Evolutionary conservation across 805 yeast species (phyloP), one percentile per base, ranked within the genome.

Genomic region (Spathaspora hagerdaliae): DNA sequence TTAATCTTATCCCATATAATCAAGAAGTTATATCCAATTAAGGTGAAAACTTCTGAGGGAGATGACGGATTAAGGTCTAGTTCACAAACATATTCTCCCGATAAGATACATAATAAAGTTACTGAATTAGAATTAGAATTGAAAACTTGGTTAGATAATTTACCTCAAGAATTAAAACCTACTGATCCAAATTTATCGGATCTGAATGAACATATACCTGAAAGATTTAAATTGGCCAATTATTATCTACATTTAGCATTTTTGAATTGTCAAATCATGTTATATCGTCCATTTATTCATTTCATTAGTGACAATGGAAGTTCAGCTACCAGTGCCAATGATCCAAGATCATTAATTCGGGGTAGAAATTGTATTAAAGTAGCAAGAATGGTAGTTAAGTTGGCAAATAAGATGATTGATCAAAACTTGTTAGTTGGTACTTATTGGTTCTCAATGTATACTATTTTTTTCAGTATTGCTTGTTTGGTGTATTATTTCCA

Each of bases 361-460:
- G 95, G 96, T 0, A 76, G 84, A 54, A 86, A 86, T 55, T 90
- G 97, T 65, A 83, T 90, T 44, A 81, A 84, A 53, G 89, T 87
- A 8, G 91, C 96, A 0, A 73, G 94, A 47, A 80, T 85, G 55
- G 95, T 87, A 27, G 90, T 90, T 13, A 82, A 83, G 55, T 61
- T 88, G 46, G 89, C 96, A 0, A 81, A 85, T 54, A 89, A 85
- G 57, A 81, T 90, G 89, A 82, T 85, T 50, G 76, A 79, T 51
- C 79, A 82, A 50, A 75, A 83, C 47, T 73, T 87, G 62, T 68
- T 90, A 35, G 79, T 83, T 51, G 96, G 96, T 0, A 86, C 94
- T 2, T 91, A 90, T 59, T 89, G 96, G 96, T 90, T 88, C 59
- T 82, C 94, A 6, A 85, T 87, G 58, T 90, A 90, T 61, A 87